phyloP scores from a whole-genome alignment of 495 filamentous ascomycete species.

The Parachaetomium inaequale region DNA sequence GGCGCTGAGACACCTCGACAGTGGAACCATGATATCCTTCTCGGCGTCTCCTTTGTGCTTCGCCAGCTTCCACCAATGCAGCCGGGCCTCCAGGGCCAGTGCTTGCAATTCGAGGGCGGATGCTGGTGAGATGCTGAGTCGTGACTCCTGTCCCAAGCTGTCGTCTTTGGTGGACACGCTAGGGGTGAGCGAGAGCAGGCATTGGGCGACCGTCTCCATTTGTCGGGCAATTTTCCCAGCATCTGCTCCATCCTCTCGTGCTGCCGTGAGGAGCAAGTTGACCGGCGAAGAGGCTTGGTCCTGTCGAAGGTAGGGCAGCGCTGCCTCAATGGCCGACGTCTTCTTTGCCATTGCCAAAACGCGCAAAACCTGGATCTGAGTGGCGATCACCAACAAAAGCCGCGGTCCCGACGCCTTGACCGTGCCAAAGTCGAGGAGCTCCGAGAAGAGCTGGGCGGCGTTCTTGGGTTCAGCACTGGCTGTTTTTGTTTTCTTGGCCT shows the following conservation, averaged over 20 bases:
- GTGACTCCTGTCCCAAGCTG: conserved; percentile 40
- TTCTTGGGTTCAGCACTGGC: conserved; percentile 32
- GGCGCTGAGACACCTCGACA: conserved; percentile 59
- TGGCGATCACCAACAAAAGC: conserved; percentile 48
- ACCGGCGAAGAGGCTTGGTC: conserved; percentile 59
- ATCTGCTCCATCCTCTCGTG: conserved; percentile 44
- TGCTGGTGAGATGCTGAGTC: conserved; percentile 55
- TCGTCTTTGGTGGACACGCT: conserved; percentile 54
- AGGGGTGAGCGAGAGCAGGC: conserved; percentile 60
- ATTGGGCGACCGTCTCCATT: conserved; percentile 66
- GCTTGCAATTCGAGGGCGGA: conserved; percentile 61
- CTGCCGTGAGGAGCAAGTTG: conserved; percentile 55
- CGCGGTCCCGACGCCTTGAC: conserved; percentile 37
- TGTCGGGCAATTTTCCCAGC: conserved; percentile 62
- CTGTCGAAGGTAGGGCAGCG: conserved; percentile 40
- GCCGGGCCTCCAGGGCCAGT: conserved; percentile 61
- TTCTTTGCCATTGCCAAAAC: conserved; percentile 50
- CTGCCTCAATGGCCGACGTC: conserved; percentile 49
- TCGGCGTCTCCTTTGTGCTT: conserved; percentile 63
- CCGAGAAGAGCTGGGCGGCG: conserved; percentile 49
- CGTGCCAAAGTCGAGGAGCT: conserved; percentile 59
- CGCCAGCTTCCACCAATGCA: conserved; percentile 67
- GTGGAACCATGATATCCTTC: conserved; percentile 67
- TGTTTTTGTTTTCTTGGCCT: conserved; percentile 30
- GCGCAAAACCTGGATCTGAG: conserved; percentile 52